Evolutionary conservation across 106 monocot genomes (phyloP), one percentile per base, ranked within the genome.

Genomic region (Dactylorhiza incarnata): DNA sequence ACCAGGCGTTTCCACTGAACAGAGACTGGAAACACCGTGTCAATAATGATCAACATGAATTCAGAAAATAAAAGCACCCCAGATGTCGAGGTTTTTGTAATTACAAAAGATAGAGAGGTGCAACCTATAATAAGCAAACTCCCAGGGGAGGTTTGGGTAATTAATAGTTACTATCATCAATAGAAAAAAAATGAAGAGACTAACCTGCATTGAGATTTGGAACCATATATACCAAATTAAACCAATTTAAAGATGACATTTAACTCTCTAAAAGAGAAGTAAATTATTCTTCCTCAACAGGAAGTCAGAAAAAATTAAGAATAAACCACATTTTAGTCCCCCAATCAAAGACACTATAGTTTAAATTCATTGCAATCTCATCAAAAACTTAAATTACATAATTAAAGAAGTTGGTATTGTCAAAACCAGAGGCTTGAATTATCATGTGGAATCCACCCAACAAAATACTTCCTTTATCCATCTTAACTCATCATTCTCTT

Each of bases 1-100:
- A 85, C 16, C 72, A 99, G 75, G 48, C 85, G 87, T 72, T 94
- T 99, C 99, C 99, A 99, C 89, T 99, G 99, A 66, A 88, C 99
- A 85, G 91, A 94, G 23, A 94, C 99, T 99, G 87, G 73, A 82
- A 65, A 12, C 5, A 29, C 65, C 65, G 12, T 11, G 29, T 26
- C 24, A 26, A 29, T 10, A 26, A 29, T 10, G 80, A 29, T 65
- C 65, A 65, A 65, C 65, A 65, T 65, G 29, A 65, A 29, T 65
- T 23, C 51, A 6, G 29, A 12, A 65, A 26, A 29, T 65, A 29
- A 10, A 65, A 10, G 2, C 3, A 29, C 11, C 3, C 9, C 65
- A 65, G 5, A 26, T 29, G 9, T 65, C 13, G 29, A 63, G 12
- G 37, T 37, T 37, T 37, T 11, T 65, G 19, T 7, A n/a, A 29